Evolutionary conservation across 805 yeast species (phyloP), one percentile per base, ranked within the genome.

Genomic region (Suhomyces pyralidae): DNA sequence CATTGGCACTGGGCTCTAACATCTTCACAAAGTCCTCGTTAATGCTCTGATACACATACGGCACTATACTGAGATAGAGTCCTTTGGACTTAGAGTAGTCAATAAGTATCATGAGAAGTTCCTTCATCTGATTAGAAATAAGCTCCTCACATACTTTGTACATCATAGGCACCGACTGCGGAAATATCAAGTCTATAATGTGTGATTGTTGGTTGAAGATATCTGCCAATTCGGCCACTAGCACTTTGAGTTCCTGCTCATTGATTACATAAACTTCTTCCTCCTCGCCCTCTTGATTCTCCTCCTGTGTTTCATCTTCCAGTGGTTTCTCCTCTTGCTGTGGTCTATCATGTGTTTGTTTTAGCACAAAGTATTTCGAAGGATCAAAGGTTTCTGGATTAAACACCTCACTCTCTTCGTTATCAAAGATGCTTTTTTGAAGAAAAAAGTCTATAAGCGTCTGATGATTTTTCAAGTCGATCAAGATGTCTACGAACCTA

Each of bases 91-190:
- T 70, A 4, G 77, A 64, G 2, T 57, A 40, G 10, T 65, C 68
- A 8, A 69, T 61, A 7, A 73, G 53, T 15, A 65, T 46, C 58
- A 64, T 58, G 1, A 72, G 53, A 7, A 69, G 53, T 36, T 74
- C 78, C 49, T 66, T 63, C n/a, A 74, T 54, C 51, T 71, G 76
- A 56, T 71, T 75, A 10, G 73, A 61, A 2, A 75, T 67, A 38
- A 81, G 65, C 45, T 75, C 79, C 56, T 81, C 84, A 46, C 79
- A 65, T 3, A 81, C 71, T 50, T 77, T 73, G 57, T 70, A 69
- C 75, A 76, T 74, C 70, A 79, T 78, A 0, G 82, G 81, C 7
- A 71, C 68, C 3, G 70, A 54, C 15, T 57, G 65, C 2, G 81
- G 81, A 56, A 81, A 81, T 2, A 79, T 70, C 9, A 57, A 53